Base-by-base conservation (phyloP, 352 stramenopile genomes). In the Phytopythium mirpurense region DNA sequence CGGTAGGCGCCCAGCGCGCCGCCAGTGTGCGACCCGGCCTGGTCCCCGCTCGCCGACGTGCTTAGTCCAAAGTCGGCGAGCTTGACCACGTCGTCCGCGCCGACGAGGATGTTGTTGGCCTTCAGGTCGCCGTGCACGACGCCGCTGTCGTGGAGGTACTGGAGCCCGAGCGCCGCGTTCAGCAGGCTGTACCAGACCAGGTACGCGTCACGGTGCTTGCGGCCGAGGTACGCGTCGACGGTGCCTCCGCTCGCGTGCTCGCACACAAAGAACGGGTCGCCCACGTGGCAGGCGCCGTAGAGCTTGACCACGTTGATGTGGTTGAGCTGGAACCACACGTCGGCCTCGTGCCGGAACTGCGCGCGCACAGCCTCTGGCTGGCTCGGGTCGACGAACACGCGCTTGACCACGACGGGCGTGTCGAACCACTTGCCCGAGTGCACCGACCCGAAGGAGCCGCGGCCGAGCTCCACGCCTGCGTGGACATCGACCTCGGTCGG, bases 91-190 rank as follows among this genome's bases (percentile, higher is more conserved):
- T 48, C 62, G 37, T 74, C 62, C 29, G 58, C 58, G 42, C 51
- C 52, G 12, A 74, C 62, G 34, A 74, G 48, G 44, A 74, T 68
- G 45, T 74, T 74, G 59, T 70, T 64, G n/a, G 60, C 68, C 50
- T 73, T 73, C 45, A 73, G 51, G 27, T 73, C 62, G 5, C 65
- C 65, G 42, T 74, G 65, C 23, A 70, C 65, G 21, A 74, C 63
- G 24, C 60, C 68, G 27, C 56, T 57, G 8, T 70, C 57, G 7
- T 74, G 65, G 9, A 74, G 44, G 42, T 74, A 74, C 36, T 65
- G 48, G n/a, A 74, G 36, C 0, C 65, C 65, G 16, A 15, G 62
- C 44, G 21, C 61, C 43, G 34, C 59, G 57, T 48, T 74, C 54
- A 41, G 51, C 57, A 72, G 10, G 51, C 53, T 63, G 61, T 62